Base-by-base conservation (phyloP, 2,329 filamentous ascomycete species). In the Teratosphaeria nubilosa region DNA sequence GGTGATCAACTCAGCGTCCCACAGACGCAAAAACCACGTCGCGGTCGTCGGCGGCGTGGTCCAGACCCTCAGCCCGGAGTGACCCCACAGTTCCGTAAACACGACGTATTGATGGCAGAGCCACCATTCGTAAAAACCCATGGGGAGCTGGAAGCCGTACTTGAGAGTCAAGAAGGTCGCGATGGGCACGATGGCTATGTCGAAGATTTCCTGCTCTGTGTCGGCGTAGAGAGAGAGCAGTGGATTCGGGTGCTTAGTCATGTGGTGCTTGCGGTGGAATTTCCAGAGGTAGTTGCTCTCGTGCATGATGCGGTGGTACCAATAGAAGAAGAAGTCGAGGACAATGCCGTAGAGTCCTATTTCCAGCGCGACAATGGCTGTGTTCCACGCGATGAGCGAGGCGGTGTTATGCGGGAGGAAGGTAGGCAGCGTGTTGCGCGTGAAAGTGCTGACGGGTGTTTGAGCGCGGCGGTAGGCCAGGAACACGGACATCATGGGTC, bases 71-170 rank as follows among this genome's bases (percentile, higher is more conserved):
- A 76, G 58, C 1, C 73, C 73, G 34, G 68, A 73, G 51, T 75
- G 73, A 2, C 73, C 73, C 24, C 61, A 58, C 2, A 75, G 32
- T 55, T 75, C 74, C 5, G 72, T 63, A 60, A 69, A 77, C 3
- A 73, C 64, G n/a, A 77, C 64, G 45, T 75, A 77, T 53, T 73
- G 67, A 48, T 76, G 70, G 60, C 74, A 77, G 16, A 77, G 59
- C 74, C 74, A 77, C 73, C 72, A 75, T 41, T 76, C 74, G 51
- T 76, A 77, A 58, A 77, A 77, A 0, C 72, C 73, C 70, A 77
- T 72, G 0, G 73, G 74, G 11, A 76, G 48, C 0, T 75, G 74
- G 34, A 72, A 66, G n/a, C 41, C 41, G 53, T 62, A 51, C 50
- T 68, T 71, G 37, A 76, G 57, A 1, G 66, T 72, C 54, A 65